These are phyloP conservation scores for Monosporascus sp. DNA, from an alignment of 2,329 filamentous ascomycete species.

Conservation along the genomic window DNA sequence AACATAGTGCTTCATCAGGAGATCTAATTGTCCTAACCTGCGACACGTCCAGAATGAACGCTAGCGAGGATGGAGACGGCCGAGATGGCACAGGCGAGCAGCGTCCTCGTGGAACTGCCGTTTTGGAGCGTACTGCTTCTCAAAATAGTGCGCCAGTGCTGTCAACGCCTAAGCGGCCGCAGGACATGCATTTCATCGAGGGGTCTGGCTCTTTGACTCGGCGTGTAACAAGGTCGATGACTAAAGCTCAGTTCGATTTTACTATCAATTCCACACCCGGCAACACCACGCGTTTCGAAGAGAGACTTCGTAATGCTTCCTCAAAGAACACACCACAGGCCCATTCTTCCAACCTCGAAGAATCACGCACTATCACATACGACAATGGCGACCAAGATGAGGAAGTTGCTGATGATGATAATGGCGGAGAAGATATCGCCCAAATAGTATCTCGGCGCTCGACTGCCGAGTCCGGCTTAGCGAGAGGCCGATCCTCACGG, in stretches of 20 bases:
- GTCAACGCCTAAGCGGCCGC: not conserved
- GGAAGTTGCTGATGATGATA: not conserved
- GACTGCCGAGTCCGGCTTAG: not conserved
- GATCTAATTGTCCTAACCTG: not conserved
- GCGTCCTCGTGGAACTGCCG: not conserved
- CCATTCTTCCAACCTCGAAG: constrained; percentile 12
- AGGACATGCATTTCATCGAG: not conserved
- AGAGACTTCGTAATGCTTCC: constrained; percentile 7
- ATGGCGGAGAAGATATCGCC: not conserved
- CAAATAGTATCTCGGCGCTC: not conserved
- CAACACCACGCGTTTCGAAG: constrained; percentile 4
- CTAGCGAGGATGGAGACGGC: not conserved
- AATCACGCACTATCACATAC: constrained; percentile 13
- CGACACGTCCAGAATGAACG: not conserved
- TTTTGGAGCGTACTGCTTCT: not conserved
- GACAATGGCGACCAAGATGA: constrained; percentile 1
- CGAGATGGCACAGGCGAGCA: not conserved
- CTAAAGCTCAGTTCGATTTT: not conserved
- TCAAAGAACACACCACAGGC: not conserved
- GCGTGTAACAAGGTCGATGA: constrained; percentile 13
- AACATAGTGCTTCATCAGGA: not conserved
- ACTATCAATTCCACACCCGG: constrained; percentile 2
- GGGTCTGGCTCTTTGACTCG: constrained; percentile 1
- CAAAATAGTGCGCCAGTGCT: not conserved
- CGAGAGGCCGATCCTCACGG: not conserved